Base-by-base conservation (phyloP, 371 early-diverging fungal genomes). In the Zychaea mexicana region DNA sequence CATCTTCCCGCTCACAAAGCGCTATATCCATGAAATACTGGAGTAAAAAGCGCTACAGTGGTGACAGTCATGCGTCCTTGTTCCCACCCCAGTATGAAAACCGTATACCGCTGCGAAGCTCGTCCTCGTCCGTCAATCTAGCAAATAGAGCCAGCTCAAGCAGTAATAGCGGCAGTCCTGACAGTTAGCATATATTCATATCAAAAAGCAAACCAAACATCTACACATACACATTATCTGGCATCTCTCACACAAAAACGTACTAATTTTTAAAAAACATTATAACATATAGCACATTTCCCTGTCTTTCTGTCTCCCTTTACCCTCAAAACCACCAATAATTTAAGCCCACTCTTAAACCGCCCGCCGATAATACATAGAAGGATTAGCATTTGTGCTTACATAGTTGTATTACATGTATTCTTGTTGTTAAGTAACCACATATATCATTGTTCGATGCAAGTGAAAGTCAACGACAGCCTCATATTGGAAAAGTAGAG, bases 11-110 rank as follows among this genome's bases (percentile, higher is more conserved):
- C 12, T 72, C 73, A 2, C 64, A 62, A 21, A 63, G 67, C 28
- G 32, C 60, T 2, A 39, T 65, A 3, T 53, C 60, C 36, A 70
- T 64, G 39, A 67, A 69, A 28, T 62, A 63, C 21, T 68, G 69
- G 70, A 61, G 32, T 52, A 74, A 74, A 53, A 74, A 74, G 38
- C 63, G 74, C 17, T 70, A 67, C 49, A 74, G 74, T 19, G 74
- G 74, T 13, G 74, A 74, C 39, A 74, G 74, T 39, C 62, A 67
- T 53, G 61, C 66, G 6, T 30, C 61, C 5, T 47, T 65, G 3
- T 62, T 72, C 24, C 62, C 62, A 15, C 62, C 65, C 3, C n/a
- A 54, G n/a, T 57, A 60, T 30, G 64, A 49, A 8, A 61, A 55
- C 27, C 63, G 54, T 47, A 46, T 62, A 10, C 67, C 72, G 10